Evolutionary conservation across 768 basidiomycete genomes (phyloP).

Genomic region (Mrakia hoshinonis): DNA sequence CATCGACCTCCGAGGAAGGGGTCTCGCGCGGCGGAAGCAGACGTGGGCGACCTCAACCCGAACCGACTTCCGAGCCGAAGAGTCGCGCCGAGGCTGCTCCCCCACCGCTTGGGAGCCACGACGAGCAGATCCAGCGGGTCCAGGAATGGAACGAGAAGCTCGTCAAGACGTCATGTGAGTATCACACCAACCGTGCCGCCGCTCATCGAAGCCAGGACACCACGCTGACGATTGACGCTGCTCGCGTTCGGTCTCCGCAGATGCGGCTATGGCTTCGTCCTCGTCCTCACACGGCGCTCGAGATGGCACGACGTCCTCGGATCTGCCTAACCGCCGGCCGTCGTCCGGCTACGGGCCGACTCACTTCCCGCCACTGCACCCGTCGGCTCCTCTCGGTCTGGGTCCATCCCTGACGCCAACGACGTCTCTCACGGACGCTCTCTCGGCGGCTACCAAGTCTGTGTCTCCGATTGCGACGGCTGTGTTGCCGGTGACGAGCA

Average conservation of each 20-base stretch:
- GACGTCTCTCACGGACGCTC: neutral
- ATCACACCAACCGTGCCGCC: neutral
- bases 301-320: neutral
- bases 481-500: neutral
- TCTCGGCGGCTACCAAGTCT: neutral
- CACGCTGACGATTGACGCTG: neutral
- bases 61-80: constrained; percentile 18
- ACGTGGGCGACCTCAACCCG: neutral
- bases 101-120: constrained; percentile 54
- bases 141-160: constrained; percentile 88
- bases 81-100: neutral
- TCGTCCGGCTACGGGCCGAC: constrained; percentile 18
- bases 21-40: constrained; percentile 31
- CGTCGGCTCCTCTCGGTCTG: neutral
- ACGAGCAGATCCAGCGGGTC: constrained; percentile 86
- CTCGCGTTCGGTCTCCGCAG: neutral
- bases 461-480: neutral
- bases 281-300: neutral
- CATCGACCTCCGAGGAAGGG: constrained; percentile 17
- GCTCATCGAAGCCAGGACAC: neutral
- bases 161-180: constrained; percentile 22
- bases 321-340: neutral
- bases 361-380: constrained; percentile 18
- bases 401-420: neutral
- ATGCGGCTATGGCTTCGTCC: constrained; percentile 1